A percentile compares a stretch with the other conserved stretches of the same genome.
Conservation (phyloP, 768 basidiomycete genomes). For the Kwoniella mangroviensis region DNA sequence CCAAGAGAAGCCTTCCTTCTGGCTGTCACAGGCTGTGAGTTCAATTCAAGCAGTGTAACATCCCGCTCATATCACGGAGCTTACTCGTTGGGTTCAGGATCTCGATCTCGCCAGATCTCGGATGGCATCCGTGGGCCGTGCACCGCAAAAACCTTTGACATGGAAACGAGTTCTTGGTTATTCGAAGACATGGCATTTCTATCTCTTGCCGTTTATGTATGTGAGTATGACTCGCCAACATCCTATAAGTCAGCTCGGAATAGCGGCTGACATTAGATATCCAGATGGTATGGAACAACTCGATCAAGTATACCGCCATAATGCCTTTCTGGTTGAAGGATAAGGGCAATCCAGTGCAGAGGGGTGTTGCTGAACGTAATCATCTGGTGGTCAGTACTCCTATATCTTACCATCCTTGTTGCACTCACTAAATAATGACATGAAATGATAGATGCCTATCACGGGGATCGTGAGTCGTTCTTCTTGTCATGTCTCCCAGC, state of each 20-base stretch:
- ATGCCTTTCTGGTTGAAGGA: constrained; percentile 13
- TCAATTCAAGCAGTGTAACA: no score
- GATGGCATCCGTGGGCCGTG: constrained; percentile 10
- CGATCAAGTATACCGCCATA: constrained; percentile 4
- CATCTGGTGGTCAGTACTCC: constrained; percentile 3
- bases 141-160: constrained; percentile 5
- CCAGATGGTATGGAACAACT: constrained; percentile 13
- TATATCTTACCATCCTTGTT: no score
- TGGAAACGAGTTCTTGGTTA: constrained; percentile 3
- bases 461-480: not conserved
- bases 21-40: constrained; percentile 1
- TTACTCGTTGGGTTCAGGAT: not conserved
- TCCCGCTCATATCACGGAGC: no score
- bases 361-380: constrained; percentile 9
- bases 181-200: constrained; percentile 11
- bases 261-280: no score
- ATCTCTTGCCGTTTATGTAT: constrained; percentile 11
- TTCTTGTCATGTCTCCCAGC: no score
- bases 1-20: not conserved
- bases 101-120: constrained; percentile 1
- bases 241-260: no score
- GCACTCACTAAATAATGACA: no score
- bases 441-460: not conserved
- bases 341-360: constrained; percentile 8
- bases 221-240: not conserved